These are phyloP conservation scores for Chaetomium tenue DNA, from an alignment of 495 filamentous ascomycete genomes.

Conservation along the genomic window DNA sequence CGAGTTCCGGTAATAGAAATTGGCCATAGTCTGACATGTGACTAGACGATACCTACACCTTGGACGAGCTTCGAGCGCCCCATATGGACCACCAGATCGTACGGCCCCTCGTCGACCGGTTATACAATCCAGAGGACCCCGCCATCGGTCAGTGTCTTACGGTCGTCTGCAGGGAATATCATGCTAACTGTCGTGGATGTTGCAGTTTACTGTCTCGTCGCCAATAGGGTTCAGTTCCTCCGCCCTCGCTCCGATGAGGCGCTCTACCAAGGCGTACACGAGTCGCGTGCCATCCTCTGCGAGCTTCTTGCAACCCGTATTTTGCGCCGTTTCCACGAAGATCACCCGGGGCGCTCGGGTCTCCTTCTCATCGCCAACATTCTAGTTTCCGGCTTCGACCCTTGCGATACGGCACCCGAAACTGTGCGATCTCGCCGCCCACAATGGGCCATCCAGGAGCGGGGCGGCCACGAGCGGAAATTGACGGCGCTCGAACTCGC, in stretches of 20 bases:
- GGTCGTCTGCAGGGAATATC: not conserved
- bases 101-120: constrained; percentile 58
- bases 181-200: not conserved
- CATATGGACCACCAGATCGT: constrained; percentile 58
- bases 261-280: constrained; percentile 59
- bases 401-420: constrained; percentile 57
- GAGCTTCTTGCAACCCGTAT: constrained; percentile 59
- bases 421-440: constrained; percentile 45
- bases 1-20: not conserved
- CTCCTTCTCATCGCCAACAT: constrained; percentile 59
- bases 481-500: constrained; percentile 62
- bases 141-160: constrained; percentile 46
- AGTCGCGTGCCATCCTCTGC: constrained; percentile 59
- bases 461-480: constrained; percentile 54
- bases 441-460: constrained; percentile 47
- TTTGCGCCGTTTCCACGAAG: constrained; percentile 61
- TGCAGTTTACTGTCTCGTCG: constrained; percentile 61
- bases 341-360: constrained; percentile 54
- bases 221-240: constrained; percentile 63
- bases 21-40: not conserved
- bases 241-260: constrained; percentile 55
- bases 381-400: constrained; percentile 62
- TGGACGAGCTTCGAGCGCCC: constrained; percentile 58
- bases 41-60: constrained; percentile 59
- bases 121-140: constrained; percentile 57